Percentiles rank a stretch among this genome's conserved stretches.
phyloP scores from a whole-genome alignment of 331 rosid genomes.

The Malus hybrid region DNA sequence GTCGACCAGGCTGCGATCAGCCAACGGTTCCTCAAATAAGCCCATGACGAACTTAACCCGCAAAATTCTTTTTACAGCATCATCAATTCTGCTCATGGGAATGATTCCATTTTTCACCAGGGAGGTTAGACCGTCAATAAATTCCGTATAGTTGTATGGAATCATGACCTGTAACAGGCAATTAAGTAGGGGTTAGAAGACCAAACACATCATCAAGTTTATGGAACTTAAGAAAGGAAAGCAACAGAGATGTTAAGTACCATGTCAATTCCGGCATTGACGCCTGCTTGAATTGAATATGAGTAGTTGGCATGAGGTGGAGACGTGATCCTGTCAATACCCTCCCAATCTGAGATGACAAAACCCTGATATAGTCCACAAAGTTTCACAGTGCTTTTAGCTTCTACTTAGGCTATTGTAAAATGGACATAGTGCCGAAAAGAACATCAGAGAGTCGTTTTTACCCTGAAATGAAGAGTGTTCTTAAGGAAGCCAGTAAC shows the following conservation, averaged over 20 bases:
- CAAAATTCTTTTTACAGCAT: conserved; percentile 64
- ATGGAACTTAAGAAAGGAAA: not conserved
- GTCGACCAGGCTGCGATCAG: conserved; percentile 41
- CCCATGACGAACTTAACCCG: conserved; percentile 68
- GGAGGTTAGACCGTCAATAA: conserved; percentile 46
- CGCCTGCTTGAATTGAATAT: conserved; percentile 50
- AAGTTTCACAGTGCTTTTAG: not conserved
- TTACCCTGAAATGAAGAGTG: conserved; percentile 55
- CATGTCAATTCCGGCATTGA: conserved; percentile 76
- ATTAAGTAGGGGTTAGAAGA: conserved; percentile 1
- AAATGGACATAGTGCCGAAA: not conserved
- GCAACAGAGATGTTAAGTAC: conserved; percentile 4
- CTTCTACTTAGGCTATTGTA: not conserved
- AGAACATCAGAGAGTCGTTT: not conserved
- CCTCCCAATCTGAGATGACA: conserved; percentile 72
- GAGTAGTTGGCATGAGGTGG: conserved; percentile 61
- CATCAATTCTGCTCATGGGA: conserved; percentile 65
- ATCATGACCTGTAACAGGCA: conserved; percentile 46
- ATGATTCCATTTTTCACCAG: conserved; percentile 43
- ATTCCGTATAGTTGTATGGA: conserved; percentile 46
- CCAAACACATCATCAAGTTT: not conserved
- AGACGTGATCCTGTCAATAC: conserved; percentile 59
- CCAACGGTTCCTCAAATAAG: conserved; percentile 57
- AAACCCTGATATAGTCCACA: conserved; percentile 44
- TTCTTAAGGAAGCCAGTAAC: conserved; percentile 55